Conservation (phyloP, 164 flowering plant species). For the Taxillus chinensis region DNA sequence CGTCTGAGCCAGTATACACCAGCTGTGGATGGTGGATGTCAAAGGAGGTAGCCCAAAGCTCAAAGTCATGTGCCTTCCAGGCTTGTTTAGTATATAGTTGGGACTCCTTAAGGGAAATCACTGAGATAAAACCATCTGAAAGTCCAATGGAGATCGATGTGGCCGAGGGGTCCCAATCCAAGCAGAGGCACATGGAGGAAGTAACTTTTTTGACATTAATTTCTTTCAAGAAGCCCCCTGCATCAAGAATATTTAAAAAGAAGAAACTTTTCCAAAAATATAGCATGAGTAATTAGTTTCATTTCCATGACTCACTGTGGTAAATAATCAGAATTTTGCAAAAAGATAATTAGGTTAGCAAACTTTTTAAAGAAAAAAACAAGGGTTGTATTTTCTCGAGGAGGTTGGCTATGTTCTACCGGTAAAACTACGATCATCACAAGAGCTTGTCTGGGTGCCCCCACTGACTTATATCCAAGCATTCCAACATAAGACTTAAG, state of each 20-base stretch:
- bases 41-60: conserved; percentile 75
- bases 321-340: too few relatives aligned
- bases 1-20: conserved; percentile 85
- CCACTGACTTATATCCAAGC: too few relatives aligned
- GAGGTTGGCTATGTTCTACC: too few relatives aligned
- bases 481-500: too few relatives aligned
- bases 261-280: too few relatives aligned
- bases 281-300: too few relatives aligned
- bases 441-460: too few relatives aligned
- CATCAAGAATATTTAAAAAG: not conserved
- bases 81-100: conserved; percentile 27
- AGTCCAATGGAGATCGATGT: conserved; percentile 56
- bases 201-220: conserved; percentile 32
- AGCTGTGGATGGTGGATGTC: conserved; percentile 70
- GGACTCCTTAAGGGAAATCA: conserved; percentile 44
- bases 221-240: conserved; percentile 43
- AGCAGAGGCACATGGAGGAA: conserved; percentile 84
- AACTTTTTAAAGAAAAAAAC: too few relatives aligned
- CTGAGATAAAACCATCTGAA: conserved; percentile 74
- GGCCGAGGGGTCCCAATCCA: conserved; percentile 77
- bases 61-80: conserved; percentile 94
- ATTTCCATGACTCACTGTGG: too few relatives aligned
- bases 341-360: too few relatives aligned
- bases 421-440: too few relatives aligned
- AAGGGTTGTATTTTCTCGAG: too few relatives aligned